Evolutionary conservation across 352 stramenopile genomes (phyloP), one percentile per base, ranked within the genome.

Genomic region (Plasmopara viticola): DNA sequence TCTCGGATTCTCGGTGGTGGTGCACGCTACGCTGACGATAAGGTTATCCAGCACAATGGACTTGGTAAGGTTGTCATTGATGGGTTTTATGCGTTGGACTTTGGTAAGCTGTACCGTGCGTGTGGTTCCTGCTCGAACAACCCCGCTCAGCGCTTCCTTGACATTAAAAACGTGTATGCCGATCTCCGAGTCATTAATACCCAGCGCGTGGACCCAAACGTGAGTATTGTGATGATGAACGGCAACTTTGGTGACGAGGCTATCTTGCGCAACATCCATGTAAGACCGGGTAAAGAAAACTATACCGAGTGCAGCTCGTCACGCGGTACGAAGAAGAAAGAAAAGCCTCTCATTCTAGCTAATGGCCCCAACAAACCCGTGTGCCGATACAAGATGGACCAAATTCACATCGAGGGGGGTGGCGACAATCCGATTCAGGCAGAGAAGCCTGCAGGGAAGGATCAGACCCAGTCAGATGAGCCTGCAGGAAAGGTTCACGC

Each of bases 361-460:
- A 84, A 86, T 30, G 59, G 59, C 0, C 59, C 56, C 10, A 62
- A 65, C 39, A 50, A 57, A 14, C 61, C 61, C 3, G 51, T 69
- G 44, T 68, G 56, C 20, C 56, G 62, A 48, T 68, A 64, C 45
- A 31, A 33, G 51, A 53, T 57, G 51, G 48, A 53, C 42, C 35
- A 66, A n/a, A 53, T 66, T 17, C 48, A 62, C 39, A 40, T 55
- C 10, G 12, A 64, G 34, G n/a, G n/a, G n/a, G 39, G 14, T 38
- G 9, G 13, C 9, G 33, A 14, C 13, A 14, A 14, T 38, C 9
- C 9, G 33, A 14, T 4, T 4, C 9, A 14, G 13, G 13, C 9
- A 38, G 33, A 14, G 33, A 9, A 38, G 9, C 33, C 33, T 14
- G 33, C 33, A 14, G 33, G 33, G 3, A 25, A 25, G 20, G 20